A percentile compares a stretch with the other conserved stretches of the same genome.
phyloP scores from a whole-genome alignment of 441 rosid species.

The Jatropha podagrica region DNA sequence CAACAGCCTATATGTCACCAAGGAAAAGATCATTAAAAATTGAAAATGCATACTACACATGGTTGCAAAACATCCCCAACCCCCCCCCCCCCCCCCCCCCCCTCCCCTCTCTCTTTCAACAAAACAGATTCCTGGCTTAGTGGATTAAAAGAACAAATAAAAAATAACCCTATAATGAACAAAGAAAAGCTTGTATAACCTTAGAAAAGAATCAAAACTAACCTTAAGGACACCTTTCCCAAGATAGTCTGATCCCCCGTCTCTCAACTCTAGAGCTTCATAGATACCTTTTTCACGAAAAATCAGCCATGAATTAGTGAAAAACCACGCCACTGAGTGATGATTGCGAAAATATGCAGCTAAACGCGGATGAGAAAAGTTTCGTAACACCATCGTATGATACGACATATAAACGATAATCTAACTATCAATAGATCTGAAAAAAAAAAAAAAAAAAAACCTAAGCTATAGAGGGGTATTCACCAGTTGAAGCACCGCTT shows the following conservation, averaged over 20 bases:
- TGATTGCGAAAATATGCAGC: not conserved
- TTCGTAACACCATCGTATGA: not conserved
- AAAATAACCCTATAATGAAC: not conserved
- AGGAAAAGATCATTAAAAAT: not conserved
- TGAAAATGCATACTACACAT: not conserved
- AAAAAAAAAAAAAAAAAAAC: not conserved
- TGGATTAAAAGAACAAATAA: not conserved
- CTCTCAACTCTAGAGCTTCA: constrained; percentile 90
- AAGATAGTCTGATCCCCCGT: constrained; percentile 90
- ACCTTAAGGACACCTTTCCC: constrained; percentile 95
- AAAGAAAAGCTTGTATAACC: not conserved
- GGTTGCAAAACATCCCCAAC: too few species aligned
- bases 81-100: too few species aligned
- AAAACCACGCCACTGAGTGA: not conserved
- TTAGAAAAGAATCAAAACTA: not conserved
- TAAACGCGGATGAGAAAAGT: not conserved
- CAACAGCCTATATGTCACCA: constrained; percentile 60
- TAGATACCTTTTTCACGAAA: constrained; percentile 54
- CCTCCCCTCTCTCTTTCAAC: not conserved
- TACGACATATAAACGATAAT: not conserved
- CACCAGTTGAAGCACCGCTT: constrained; percentile 93
- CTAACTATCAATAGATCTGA: not conserved
- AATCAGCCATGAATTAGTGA: not conserved
- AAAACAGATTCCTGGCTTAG: not conserved
- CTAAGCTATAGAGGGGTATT: not conserved